A percentile compares a stretch with the other conserved stretches of the same genome.
Conservation (phyloP, 1,284 basidiomycete species). For the Papiliotrema flavescens region DNA sequence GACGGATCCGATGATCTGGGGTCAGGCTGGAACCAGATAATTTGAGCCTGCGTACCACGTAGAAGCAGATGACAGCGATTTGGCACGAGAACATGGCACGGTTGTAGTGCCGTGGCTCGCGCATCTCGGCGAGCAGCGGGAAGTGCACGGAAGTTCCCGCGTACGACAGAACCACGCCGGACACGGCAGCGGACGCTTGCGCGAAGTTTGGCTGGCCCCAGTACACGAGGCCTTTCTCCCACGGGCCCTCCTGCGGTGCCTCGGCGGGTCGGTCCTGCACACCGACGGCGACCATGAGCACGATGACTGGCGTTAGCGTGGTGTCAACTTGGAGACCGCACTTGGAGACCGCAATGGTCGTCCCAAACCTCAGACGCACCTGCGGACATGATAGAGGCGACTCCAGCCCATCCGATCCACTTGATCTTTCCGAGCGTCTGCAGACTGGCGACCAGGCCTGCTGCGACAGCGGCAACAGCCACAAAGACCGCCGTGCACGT, state of each 20-base stretch:
- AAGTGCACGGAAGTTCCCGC: conserved; percentile 34
- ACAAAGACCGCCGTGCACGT: conserved; percentile 45
- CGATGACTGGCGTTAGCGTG: conserved; percentile 25
- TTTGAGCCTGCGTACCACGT: conserved; percentile 21
- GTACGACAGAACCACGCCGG: conserved; percentile 40
- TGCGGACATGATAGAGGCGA: conserved; percentile 33
- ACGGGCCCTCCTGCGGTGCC: conserved; percentile 24
- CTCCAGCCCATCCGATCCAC: conserved; percentile 42
- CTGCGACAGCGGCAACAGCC: conserved; percentile 34
- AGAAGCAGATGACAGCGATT: conserved; percentile 34
- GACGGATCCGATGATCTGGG: conserved; percentile 15
- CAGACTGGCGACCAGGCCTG: conserved; percentile 33
- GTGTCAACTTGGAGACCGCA: not conserved
- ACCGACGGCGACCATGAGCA: conserved; percentile 45
- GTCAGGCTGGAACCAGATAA: conserved; percentile 8
- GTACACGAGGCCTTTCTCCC: conserved; percentile 22
- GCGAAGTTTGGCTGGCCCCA: conserved; percentile 31
- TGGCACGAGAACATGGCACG: conserved; percentile 21
- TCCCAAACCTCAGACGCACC: not conserved
- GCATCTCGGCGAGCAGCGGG: conserved; percentile 48
- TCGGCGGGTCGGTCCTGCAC: conserved; percentile 37
- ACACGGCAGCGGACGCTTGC: conserved; percentile 38
- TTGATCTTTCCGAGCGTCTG: conserved; percentile 45
- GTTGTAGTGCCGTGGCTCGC: conserved; percentile 30
- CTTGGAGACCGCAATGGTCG: not conserved